Evolutionary conservation across 192 early-diverging fungal genomes (phyloP), one percentile per base, ranked within the genome.

Genomic region (Backusella morwellensis): DNA sequence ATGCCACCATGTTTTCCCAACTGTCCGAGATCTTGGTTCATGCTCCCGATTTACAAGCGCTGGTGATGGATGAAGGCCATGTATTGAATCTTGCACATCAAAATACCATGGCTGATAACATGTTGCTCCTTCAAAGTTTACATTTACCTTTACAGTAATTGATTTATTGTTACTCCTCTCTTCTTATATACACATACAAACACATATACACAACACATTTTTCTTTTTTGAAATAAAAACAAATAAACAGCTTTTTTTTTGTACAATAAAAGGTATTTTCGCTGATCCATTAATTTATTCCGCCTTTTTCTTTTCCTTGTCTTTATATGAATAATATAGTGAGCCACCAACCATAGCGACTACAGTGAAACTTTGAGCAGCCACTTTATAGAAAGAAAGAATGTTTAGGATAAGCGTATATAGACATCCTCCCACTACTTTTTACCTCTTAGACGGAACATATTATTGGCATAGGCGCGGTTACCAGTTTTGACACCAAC

Each of bases 361-460:
- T 19, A 80, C 68, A 35, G 78, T 80, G 44, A 80, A 75, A 26
- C 72, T 74, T 66, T 80, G 78, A 29, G 78, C 72, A 35, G 78
- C 78, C 42, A 80, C 78, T 76, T 54, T 68, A 35, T 34, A 5
- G 4, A 4, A 70, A 8, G 68, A 17, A 4, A 32, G n/a, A 70
- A 26, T 32, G 32, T 32, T 32, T 32, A 74, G 1, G 15, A 26
- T n/a, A 35, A 74, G 19, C 17, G 4, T n/a, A 8, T 32, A 32
- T 32, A 32, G 32, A 32, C 32, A 32, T 32, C 2, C 32, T 32
- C 32, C 2, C 2, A 32, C 2, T 32, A 32, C 32, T 32, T 3
- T 32, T 32, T 75, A 82, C 80, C 80, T 74, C 82, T 66, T n/a
- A 84, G 44, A 11, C 79, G 73, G 34, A 84, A 78, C 82, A 84